Evolutionary conservation across 768 basidiomycete species (phyloP).

Genomic region (Krasilnikovozyma curviuscula): DNA sequence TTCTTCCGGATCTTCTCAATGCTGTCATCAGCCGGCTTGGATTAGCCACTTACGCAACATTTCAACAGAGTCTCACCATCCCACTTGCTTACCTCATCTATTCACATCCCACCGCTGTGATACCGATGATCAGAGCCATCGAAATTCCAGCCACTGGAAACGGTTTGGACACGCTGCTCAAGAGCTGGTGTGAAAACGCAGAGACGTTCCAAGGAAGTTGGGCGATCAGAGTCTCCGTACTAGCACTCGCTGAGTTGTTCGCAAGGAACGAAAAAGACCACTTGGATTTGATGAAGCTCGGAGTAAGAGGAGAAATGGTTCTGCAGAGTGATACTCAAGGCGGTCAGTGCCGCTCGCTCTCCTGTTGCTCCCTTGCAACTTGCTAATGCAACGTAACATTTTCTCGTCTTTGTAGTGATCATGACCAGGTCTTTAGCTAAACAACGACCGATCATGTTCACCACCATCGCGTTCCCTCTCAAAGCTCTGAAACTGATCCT

Average conservation of each 20-base stretch:
- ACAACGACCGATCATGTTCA: conserved; percentile 74
- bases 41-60: conserved; percentile 72
- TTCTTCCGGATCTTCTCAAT: conserved; percentile 66
- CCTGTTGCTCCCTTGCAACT: background rate
- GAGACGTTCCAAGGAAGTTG: conserved; percentile 91
- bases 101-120: conserved; percentile 60
- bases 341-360: background rate
- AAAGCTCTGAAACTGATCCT: conserved; percentile 81
- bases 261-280: conserved; percentile 27
- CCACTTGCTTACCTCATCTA: conserved; percentile 88
- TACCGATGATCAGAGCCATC: conserved; percentile 55
- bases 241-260: conserved; percentile 62
- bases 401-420: conserved; percentile 41
- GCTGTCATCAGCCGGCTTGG: conserved; percentile 66
- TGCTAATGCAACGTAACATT: no score
- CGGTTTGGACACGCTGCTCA: conserved; percentile 69
- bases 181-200: conserved; percentile 85
- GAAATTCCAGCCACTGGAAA: conserved; percentile 26
- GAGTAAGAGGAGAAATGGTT: conserved; percentile 82
- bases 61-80: conserved; percentile 75
- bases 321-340: conserved; percentile 34
- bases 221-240: conserved; percentile 60
- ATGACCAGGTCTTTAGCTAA: conserved; percentile 88
- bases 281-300: conserved; percentile 44
- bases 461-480: conserved; percentile 65